phyloP scores from a whole-genome alignment of 106 monocot genomes.

The Dioscorea zingiberensis region DNA sequence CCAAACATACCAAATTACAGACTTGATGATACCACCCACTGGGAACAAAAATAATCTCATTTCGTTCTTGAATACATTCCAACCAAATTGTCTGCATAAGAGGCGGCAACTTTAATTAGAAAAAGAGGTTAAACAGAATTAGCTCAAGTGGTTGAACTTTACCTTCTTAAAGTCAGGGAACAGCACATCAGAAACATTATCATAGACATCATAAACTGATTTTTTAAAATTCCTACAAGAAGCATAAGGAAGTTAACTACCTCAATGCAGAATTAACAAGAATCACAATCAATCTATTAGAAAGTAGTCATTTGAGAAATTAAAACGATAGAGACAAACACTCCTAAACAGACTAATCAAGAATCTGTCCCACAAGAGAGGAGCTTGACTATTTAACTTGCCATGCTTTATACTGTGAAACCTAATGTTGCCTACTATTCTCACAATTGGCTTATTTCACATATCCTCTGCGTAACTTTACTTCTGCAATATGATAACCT shows the following conservation, averaged over 20 bases:
- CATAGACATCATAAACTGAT: conserved; percentile 70
- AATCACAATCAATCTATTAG: background rate
- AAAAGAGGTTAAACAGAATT: background rate
- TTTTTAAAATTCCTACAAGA: conserved; percentile 49
- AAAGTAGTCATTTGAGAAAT: too few relatives aligned
- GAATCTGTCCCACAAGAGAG: too few relatives aligned
- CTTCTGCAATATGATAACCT: too few relatives aligned
- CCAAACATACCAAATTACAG: conserved; percentile 64
- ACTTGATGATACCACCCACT: conserved; percentile 99
- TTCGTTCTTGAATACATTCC: conserved; percentile 79
- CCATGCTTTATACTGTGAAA: too few relatives aligned
- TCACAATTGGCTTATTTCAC: too few relatives aligned
- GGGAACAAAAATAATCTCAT: conserved; percentile 95
- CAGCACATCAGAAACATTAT: conserved; percentile 58
- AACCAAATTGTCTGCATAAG: conserved; percentile 76
- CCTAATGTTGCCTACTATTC: too few relatives aligned
- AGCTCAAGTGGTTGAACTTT: background rate
- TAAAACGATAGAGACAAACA: too few relatives aligned
- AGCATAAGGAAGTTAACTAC: conserved; percentile 5
- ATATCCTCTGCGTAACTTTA: too few relatives aligned
- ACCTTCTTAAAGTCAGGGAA: conserved; percentile 91
- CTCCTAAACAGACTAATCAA: too few relatives aligned
- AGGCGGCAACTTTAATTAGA: conserved; percentile 1
- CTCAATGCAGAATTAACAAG: background rate
- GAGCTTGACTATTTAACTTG: too few relatives aligned